phyloP scores from a whole-genome alignment of 1,284 basidiomycete species.

The Austroboletus olivaceoglutinosus region DNA sequence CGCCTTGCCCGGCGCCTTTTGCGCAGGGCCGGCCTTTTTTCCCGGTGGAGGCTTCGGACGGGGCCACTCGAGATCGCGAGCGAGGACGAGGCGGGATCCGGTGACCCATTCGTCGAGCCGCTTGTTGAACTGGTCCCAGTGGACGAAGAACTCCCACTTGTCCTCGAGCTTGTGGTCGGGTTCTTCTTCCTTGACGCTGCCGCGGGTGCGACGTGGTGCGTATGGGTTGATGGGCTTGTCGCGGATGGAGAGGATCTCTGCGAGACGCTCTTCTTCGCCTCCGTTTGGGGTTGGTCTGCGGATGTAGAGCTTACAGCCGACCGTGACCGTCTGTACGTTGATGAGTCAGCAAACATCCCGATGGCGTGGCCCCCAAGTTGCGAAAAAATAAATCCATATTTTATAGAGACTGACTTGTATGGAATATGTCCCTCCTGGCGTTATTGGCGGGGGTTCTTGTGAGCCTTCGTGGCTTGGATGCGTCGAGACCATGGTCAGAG shows the following conservation, averaged over 20 bases:
- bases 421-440: constrained; percentile 70
- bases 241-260: constrained; percentile 90
- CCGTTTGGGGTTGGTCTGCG: constrained; percentile 74
- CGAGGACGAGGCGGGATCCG: constrained; percentile 81
- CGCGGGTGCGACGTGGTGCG: constrained; percentile 32
- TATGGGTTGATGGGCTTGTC: constrained; percentile 75
- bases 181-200: constrained; percentile 41
- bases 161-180: constrained; percentile 62
- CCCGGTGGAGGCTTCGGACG: constrained; percentile 73
- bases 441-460: constrained; percentile 61
- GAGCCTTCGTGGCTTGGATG: constrained; percentile 41
- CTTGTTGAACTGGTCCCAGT: constrained; percentile 98
- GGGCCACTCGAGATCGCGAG: constrained; percentile 93
- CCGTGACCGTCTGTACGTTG: constrained; percentile 69
- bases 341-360: constrained; percentile 30
- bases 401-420: constrained; percentile 57
- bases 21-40: constrained; percentile 49
- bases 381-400: not conserved
- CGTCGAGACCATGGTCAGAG: constrained; percentile 29
- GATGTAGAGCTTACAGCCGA: constrained; percentile 93
- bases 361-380: constrained; percentile 9
- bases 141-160: constrained; percentile 92
- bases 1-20: constrained; percentile 62
- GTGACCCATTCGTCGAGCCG: constrained; percentile 99
- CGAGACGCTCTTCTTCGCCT: constrained; percentile 81